Evolutionary conservation across 2,329 filamentous ascomycete species (phyloP), one percentile per base, ranked within the genome.

Genomic region (Metarhizium robertsii): DNA sequence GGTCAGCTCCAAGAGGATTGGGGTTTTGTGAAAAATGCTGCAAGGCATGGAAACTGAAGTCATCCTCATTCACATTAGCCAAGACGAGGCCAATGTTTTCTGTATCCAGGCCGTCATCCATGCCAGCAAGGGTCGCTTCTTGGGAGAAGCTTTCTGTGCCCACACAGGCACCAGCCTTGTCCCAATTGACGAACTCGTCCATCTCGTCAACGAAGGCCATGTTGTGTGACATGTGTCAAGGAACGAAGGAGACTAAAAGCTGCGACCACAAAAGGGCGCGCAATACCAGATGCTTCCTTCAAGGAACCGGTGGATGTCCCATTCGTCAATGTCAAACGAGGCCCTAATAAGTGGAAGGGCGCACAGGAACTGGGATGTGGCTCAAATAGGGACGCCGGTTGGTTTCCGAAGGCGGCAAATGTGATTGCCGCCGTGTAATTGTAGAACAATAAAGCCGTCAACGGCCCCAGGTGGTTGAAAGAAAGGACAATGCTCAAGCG

Each of bases 121-220:
- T 67, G 60, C 73, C 69, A 58, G 71, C 67, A 43, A 70, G 65
- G 51, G 65, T 60, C 38, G 66, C 59, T 36, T 70, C 61, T 57
- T 69, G 65, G 54, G 67, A 62, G 57, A 68, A 64, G 58, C 64
- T 61, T 58, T 66, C 62, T 54, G 65, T 62, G 54, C 65, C 69
- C 56, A 69, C 63, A 45, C 68, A 66, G 46, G 73, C 70, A 49
- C 70, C 76, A 52, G 75, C 73, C 56, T 76, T 69, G 61, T 83
- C 79, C 80, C 82, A 85, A 65, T 84, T 75, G 67, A 88, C 79
- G 65, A 86, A 83, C 59, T 85, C 79, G 55, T 86, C 82, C 73
- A 79, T 72, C 54, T 82, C 77, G 55, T 81, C 74, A 59, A 80
- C 63, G 56, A 62, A 58, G n/a, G 69, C 57, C 69, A 71, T 71